Evolutionary conservation across 2,329 filamentous ascomycete genomes (phyloP).

Genomic region (Endoconidiophora laricicola): DNA sequence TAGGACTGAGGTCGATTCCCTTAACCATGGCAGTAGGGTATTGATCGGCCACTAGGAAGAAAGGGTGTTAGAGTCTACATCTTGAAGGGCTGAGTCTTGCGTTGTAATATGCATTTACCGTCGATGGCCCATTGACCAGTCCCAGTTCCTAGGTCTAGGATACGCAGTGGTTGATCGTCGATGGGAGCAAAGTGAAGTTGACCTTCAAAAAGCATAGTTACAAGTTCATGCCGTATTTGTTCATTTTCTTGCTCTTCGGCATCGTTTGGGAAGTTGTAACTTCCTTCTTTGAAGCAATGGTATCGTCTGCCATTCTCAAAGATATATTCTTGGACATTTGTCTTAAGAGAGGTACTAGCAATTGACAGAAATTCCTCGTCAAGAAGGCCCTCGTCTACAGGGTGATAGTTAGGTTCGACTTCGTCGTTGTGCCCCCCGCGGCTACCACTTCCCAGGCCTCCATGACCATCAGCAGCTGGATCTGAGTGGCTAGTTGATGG

Average conservation of each 20-base stretch:
- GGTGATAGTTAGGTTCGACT: neutral
- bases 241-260: conserved; percentile 41
- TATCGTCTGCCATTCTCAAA: conserved; percentile 19
- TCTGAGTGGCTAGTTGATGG: conserved; percentile 3
- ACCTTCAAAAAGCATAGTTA: conserved; percentile 30
- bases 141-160: conserved; percentile 42
- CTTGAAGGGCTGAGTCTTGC: conserved; percentile 4
- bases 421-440: neutral
- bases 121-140: conserved; percentile 45
- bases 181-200: conserved; percentile 37
- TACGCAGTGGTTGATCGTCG: conserved; percentile 27
- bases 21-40: conserved; percentile 30
- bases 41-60: conserved; percentile 20
- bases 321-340: conserved; percentile 10
- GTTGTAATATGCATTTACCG: conserved; percentile 19
- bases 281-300: conserved; percentile 26
- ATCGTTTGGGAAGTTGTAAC: conserved; percentile 44
- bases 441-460: neutral
- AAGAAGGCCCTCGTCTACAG: neutral
- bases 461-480: neutral
- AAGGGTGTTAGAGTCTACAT: conserved; percentile 16
- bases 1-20: conserved; percentile 41
- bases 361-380: conserved; percentile 6
- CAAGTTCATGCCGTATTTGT: conserved; percentile 39
- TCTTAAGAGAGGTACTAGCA: conserved; percentile 8